phyloP scores from a whole-genome alignment of 2,329 filamentous ascomycete genomes.

The Diaporthe australafricana region DNA sequence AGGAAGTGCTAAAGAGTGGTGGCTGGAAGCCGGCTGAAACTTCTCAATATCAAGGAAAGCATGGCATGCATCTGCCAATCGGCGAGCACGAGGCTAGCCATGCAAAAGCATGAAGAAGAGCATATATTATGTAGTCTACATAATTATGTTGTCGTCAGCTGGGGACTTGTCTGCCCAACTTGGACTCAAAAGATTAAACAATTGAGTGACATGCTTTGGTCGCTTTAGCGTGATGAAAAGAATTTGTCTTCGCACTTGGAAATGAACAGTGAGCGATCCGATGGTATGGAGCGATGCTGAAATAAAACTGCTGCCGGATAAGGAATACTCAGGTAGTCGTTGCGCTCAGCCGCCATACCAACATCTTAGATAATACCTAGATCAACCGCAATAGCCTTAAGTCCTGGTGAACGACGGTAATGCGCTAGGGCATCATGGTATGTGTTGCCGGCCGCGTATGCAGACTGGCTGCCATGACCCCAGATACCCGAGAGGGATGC shows the following conservation, averaged over 20 bases:
- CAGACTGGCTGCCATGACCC: slow-evolving; percentile 41
- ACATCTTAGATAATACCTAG: slow-evolving; percentile 21
- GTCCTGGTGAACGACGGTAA: slow-evolving; percentile 19
- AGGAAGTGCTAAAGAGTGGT: slow-evolving; percentile 57
- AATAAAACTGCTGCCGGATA: too few species aligned
- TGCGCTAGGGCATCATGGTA: slow-evolving; percentile 44
- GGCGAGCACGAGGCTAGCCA: slow-evolving; percentile 32
- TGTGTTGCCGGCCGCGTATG: slow-evolving; percentile 46
- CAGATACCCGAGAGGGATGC: slow-evolving; percentile 40
- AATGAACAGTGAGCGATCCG: too few species aligned
- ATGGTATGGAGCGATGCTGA: too few species aligned
- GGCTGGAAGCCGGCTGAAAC: slow-evolving; percentile 73
- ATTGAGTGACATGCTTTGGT: too few species aligned
- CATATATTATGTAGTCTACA: too few species aligned
- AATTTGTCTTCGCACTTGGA: too few species aligned
- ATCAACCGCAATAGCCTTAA: not conserved
- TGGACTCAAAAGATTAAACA: too few species aligned
- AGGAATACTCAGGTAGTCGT: too few species aligned
- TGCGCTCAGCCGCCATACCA: slow-evolving; percentile 31
- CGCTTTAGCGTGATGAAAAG: too few species aligned
- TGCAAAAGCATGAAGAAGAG: not conserved
- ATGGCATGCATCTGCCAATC: slow-evolving; percentile 65
- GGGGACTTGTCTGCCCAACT: too few species aligned
- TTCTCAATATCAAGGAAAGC: slow-evolving; percentile 72
- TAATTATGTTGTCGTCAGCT: too few species aligned